Conservation (phyloP, 177 flowering plant genomes). For the Tripterygium wilfordii region DNA sequence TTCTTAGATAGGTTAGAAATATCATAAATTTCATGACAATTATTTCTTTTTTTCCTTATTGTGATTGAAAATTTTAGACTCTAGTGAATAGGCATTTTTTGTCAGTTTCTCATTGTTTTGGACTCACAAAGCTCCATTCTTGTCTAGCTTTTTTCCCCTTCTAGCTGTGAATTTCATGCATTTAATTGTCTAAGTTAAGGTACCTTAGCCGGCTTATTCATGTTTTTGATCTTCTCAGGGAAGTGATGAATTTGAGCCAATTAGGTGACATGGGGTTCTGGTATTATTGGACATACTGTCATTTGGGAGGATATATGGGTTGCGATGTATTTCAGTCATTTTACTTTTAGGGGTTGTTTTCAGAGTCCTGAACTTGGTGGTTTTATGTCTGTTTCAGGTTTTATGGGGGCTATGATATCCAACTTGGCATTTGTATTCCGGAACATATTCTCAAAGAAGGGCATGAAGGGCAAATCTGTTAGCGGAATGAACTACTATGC, state of each 20-base stretch:
- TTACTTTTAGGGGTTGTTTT: not conserved
- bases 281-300: not conserved
- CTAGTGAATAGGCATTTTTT: too few relatives aligned
- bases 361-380: conserved; percentile 2
- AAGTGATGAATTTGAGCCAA: conserved; percentile 54
- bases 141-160: too few relatives aligned
- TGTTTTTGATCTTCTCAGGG: too few relatives aligned
- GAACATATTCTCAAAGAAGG: conserved; percentile 58
- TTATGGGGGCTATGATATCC: conserved; percentile 70
- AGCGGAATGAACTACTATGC: conserved; percentile 67
- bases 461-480: conserved; percentile 59
- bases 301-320: not conserved
- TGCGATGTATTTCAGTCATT: not conserved
- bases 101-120: too few relatives aligned
- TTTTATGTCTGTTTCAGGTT: conserved; percentile 24
- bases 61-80: too few relatives aligned
- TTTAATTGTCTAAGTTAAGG: too few relatives aligned
- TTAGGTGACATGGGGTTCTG: not conserved
- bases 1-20: too few relatives aligned
- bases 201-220: too few relatives aligned
- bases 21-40: too few relatives aligned
- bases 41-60: too few relatives aligned
- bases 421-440: conserved; percentile 58
- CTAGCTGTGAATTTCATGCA: too few relatives aligned
- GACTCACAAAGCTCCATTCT: too few relatives aligned